Base-by-base conservation (phyloP, 345 rosid genomes). In the Pistacia atlantica region DNA sequence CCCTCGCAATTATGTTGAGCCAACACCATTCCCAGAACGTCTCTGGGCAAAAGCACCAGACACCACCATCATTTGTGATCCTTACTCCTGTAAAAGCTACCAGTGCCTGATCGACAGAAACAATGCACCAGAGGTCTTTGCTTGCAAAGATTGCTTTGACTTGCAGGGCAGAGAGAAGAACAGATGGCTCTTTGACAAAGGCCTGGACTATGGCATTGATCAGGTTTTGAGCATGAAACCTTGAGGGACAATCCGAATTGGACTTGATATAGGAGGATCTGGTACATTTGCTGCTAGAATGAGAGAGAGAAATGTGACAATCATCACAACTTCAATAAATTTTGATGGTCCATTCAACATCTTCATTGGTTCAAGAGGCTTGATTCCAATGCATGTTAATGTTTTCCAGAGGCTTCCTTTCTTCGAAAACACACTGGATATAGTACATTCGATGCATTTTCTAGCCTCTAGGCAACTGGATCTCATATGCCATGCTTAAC, bases 81-180 rank as follows among this genome's bases (percentile, higher is more conserved):
- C 87, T 0, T 90, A 90, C 77, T 75, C 81, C 8, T 90, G 89
- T 73, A 86, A 87, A 69, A 85, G 57, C 80, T 88, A 83, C 77
- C 57, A 77, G 70, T 90, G 89, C 65, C 86, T 88, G 28, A 38
- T 86, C 18, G 83, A 84, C 55, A 54, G 89, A 28, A 38, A 38
- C 45, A 38, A 38, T 2, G n/a, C 33, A 11, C 82, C 82, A 1
- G 86, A 89, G 0, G 79, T 12, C 76, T 81, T 52, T 37, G 87
- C 86, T 52, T 89, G 90, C 82, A 85, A 83, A 54, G 90, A 85
- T 61, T 86, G 87, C 81, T 88, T 90, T 77, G 73, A 90, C 76
- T 22, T 86, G 18, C 51, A 76, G 4, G 87, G 89, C 0, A 82
- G 84, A 57, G 90, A 88, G 69, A 83, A 81, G 82, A 22, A 5